These are phyloP conservation scores for Colletotrichum tabaci DNA, from an alignment of 2,329 filamentous ascomycete species.

Conservation along the genomic window DNA sequence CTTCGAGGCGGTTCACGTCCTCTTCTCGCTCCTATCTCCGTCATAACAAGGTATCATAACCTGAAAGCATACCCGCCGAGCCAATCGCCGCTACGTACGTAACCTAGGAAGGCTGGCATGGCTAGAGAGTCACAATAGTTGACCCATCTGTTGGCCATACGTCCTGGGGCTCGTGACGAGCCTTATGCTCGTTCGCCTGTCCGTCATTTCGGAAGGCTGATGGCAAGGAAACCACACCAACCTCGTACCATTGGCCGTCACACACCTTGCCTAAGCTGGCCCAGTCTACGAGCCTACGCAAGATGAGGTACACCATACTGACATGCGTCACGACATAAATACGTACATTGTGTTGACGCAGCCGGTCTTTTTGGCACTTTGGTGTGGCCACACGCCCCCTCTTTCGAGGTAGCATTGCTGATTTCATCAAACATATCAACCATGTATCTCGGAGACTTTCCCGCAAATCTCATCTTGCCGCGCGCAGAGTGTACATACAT, in stretches of 20 bases:
- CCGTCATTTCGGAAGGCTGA: slow-evolving; percentile 32
- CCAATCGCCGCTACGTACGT: background rate
- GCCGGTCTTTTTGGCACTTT: slow-evolving; percentile 2
- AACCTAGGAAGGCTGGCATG: background rate
- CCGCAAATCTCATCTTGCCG: slow-evolving; percentile 35
- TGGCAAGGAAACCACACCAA: slow-evolving; percentile 28
- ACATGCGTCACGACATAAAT: background rate
- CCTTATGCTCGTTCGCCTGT: slow-evolving; percentile 24
- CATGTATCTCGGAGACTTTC: slow-evolving; percentile 35
- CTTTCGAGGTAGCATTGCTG: slow-evolving; percentile 19
- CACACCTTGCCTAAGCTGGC: background rate
- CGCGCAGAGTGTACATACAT: background rate
- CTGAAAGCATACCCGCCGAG: background rate
- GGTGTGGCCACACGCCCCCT: slow-evolving; percentile 7
- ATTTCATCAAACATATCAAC: slow-evolving; percentile 32
- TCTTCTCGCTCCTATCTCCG: background rate
- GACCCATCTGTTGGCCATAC: background rate
- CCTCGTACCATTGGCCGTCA: slow-evolving; percentile 12
- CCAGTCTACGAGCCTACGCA: background rate
- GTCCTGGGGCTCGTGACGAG: background rate
- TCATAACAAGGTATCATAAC: slow-evolving; percentile 2
- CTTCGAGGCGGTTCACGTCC: background rate
- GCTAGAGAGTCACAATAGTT: background rate
- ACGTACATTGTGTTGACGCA: slow-evolving; percentile 5
- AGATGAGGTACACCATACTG: background rate